These are phyloP conservation scores for Aspergillus aculeatus DNA, from an alignment of 2,329 filamentous ascomycete species.

Conservation along the genomic window DNA sequence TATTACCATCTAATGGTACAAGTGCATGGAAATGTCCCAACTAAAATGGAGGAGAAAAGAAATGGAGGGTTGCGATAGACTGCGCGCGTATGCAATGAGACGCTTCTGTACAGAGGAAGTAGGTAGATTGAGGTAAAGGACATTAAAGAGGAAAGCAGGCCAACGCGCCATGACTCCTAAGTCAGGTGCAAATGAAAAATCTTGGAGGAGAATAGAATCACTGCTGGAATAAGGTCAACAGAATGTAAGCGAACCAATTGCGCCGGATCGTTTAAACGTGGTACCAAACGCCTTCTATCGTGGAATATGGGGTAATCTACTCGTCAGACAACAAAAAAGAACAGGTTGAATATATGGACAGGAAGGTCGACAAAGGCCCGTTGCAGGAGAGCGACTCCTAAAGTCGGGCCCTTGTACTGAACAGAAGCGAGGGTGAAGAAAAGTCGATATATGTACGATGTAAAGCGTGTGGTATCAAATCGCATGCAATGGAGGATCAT, in stretches of 20 bases:
- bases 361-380: constrained; percentile 19
- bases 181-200: constrained; percentile 10
- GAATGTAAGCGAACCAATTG: constrained; percentile 24
- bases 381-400: constrained; percentile 30
- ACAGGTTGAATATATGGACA: constrained; percentile 23
- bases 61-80: constrained; percentile 4
- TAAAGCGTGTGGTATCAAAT: constrained; percentile 27
- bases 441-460: constrained; percentile 31
- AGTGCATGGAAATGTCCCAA: constrained; percentile 11
- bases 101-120: constrained; percentile 35
- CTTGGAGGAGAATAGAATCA: not conserved
- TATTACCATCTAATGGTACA: constrained; percentile 10
- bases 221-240: constrained; percentile 8
- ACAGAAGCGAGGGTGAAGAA: constrained; percentile 15
- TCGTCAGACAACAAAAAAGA: constrained; percentile 26
- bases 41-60: constrained; percentile 10
- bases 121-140: constrained; percentile 18
- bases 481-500: constrained; percentile 34
- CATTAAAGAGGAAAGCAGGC: constrained; percentile 7
- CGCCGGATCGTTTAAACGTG: constrained; percentile 35
- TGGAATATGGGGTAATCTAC: constrained; percentile 34
- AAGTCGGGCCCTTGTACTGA: constrained; percentile 28
- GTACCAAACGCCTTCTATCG: constrained; percentile 43
- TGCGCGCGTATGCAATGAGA: constrained; percentile 19
- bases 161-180: not conserved